Evolutionary conservation across 805 yeast genomes (phyloP).

Genomic region (Lipomyces kockii): DNA sequence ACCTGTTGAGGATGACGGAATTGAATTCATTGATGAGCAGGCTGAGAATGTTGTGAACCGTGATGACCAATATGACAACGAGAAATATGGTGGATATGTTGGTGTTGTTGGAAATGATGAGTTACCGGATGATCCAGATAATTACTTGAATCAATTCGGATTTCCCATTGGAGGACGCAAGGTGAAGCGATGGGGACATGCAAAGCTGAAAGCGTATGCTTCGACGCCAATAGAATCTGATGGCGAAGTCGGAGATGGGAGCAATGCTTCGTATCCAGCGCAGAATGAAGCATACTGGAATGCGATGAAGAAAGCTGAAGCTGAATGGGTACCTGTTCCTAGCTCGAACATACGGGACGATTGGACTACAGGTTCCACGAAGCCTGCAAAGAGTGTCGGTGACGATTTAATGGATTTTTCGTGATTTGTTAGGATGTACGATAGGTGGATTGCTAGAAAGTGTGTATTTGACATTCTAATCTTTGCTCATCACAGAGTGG

Average conservation of each 20-base stretch:
- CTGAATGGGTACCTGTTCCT: constrained; percentile 1
- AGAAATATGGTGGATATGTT: background rate
- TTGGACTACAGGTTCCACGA: background rate
- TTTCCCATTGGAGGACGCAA: background rate
- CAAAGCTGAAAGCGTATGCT: background rate
- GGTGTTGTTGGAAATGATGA: background rate
- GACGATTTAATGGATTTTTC: background rate
- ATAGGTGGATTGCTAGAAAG: background rate
- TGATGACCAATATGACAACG: background rate
- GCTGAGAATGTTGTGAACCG: background rate
- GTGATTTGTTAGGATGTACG: background rate
- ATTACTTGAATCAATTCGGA: background rate
- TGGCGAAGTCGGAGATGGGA: background rate
- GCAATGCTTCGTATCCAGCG: background rate
- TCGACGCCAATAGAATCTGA: background rate
- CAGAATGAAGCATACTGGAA: background rate
- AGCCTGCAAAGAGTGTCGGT: background rate
- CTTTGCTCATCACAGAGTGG: background rate
- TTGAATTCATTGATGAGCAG: background rate
- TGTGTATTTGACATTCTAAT: background rate
- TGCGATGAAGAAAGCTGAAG: constrained; percentile 2
- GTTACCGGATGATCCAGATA: background rate
- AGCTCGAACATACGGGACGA: background rate
- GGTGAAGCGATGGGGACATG: constrained; percentile 1
- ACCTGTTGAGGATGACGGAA: constrained; percentile 3